Base-by-base conservation (phyloP, 148 eudicot genomes). In the Polygonum aviculare region DNA sequence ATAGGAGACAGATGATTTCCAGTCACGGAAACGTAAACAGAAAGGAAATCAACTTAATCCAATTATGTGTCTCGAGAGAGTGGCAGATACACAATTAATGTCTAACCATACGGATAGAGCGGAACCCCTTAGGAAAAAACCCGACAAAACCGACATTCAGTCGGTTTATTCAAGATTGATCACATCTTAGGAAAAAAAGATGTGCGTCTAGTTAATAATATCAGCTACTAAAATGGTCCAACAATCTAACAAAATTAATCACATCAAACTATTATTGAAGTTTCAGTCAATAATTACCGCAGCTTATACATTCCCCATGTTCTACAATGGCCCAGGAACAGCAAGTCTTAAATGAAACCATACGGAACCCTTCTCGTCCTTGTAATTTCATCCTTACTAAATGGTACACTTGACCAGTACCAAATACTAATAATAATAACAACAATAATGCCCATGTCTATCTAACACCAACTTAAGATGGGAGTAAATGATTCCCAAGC, bases 251-350 rank as follows among this genome's bases (percentile, higher is more conserved):
- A 26, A 60, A 59, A 26, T 60, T 60, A 36, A 9, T 26, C 33
- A 21, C 67, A 26, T 33, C 33, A 8, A n/a, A 44, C 0, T 7
- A 44, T 44, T 7, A 44, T 10, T 44, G 2, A 44, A 44, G 47
- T 44, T 44, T 44, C 47, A 44, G 9, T 44, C 47, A 44, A 44
- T 6, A 44, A 10, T 18, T 35, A 65, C 72, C 14, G 44, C 72
- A 67, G 72, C 19, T 67, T 67, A 35, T 65, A 36, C 72, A 4
- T 9, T 36, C 39, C 72, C 72, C 69, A 62, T 62, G 69, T 62
- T 62, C 69, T 67, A 67, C 38, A 36, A 36, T 36, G 72, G 72
- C 72, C 72, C 72, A 67, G 19, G 5, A 67, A 35, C 7, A 36
- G 31, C 7, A 54, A 67, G 21, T 4, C 72, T 36, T 36, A 67